phyloP scores from a whole-genome alignment of 192 early-diverging fungal genomes.

The Paraglomus brasilianum region DNA sequence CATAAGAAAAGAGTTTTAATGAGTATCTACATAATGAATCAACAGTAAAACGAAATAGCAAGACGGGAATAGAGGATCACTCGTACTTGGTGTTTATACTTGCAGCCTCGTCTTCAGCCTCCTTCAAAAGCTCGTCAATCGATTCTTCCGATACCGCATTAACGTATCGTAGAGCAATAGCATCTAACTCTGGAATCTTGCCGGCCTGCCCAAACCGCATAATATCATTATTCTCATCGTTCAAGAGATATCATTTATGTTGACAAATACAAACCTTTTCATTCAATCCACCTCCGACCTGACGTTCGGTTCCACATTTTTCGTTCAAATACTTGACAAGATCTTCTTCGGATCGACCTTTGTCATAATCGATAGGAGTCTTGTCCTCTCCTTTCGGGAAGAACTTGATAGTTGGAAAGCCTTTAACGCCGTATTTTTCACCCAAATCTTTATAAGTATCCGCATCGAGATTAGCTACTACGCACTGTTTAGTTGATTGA shows the following conservation, averaged over 20 bases:
- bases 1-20: conserved; percentile 47
- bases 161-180: conserved; percentile 60
- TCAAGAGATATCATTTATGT: conserved; percentile 26
- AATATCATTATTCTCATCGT: conserved; percentile 36
- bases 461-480: conserved; percentile 92
- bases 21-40: too few relatives aligned
- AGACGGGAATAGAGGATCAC: too few relatives aligned
- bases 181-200: conserved; percentile 59
- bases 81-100: conserved; percentile 31
- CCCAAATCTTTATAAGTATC: conserved; percentile 63
- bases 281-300: conserved; percentile 69
- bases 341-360: conserved; percentile 64
- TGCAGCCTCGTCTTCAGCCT: conserved; percentile 46
- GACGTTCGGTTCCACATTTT: conserved; percentile 73
- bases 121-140: conserved; percentile 47
- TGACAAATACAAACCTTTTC: conserved; percentile 44
- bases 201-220: too few relatives aligned
- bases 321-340: conserved; percentile 86
- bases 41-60: too few relatives aligned
- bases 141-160: conserved; percentile 45
- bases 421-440: conserved; percentile 64
- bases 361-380: conserved; percentile 69
- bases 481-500: conserved; percentile 37
- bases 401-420: conserved; percentile 90
- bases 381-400: conserved; percentile 67